These are phyloP conservation scores for Erodium trifolium DNA, from an alignment of 441 rosid species.

Conservation along the genomic window DNA sequence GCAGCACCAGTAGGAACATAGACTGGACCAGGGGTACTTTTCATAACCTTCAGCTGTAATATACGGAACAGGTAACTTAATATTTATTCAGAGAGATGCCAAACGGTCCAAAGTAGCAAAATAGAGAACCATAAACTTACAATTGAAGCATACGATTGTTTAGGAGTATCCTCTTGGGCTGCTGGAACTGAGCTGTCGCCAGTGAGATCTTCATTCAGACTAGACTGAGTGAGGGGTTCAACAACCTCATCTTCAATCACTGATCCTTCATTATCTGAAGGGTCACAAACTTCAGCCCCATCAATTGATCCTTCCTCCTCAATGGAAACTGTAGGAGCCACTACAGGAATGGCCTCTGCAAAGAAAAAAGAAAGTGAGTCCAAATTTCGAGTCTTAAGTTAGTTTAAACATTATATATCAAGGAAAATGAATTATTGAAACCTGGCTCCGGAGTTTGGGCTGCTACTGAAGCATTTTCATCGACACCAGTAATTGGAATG, in stretches of 20 bases:
- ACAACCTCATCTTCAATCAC: constrained; percentile 45
- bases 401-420: neutral
- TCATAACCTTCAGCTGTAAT: constrained; percentile 45
- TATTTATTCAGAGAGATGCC: constrained; percentile 8
- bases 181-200: constrained; percentile 31
- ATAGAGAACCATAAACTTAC: constrained; percentile 38
- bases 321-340: constrained; percentile 29
- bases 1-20: constrained; percentile 33
- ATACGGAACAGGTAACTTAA: constrained; percentile 12
- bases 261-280: constrained; percentile 34
- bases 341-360: constrained; percentile 40
- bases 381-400: constrained; percentile 14
- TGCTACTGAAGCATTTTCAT: constrained; percentile 34
- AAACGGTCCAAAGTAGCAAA: neutral
- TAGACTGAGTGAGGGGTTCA: constrained; percentile 28
- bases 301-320: constrained; percentile 32
- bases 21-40: constrained; percentile 40
- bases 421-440: constrained; percentile 15
- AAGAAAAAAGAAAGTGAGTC: constrained; percentile 18
- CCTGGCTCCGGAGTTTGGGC: constrained; percentile 44
- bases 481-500: constrained; percentile 26
- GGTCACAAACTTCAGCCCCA: constrained; percentile 3
- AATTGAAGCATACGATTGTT: constrained; percentile 70
- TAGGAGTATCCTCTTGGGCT: constrained; percentile 54
- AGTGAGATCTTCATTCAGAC: constrained; percentile 25